Evolutionary conservation across 306 rosid species (phyloP).

Genomic region (Trifolium repens): DNA sequence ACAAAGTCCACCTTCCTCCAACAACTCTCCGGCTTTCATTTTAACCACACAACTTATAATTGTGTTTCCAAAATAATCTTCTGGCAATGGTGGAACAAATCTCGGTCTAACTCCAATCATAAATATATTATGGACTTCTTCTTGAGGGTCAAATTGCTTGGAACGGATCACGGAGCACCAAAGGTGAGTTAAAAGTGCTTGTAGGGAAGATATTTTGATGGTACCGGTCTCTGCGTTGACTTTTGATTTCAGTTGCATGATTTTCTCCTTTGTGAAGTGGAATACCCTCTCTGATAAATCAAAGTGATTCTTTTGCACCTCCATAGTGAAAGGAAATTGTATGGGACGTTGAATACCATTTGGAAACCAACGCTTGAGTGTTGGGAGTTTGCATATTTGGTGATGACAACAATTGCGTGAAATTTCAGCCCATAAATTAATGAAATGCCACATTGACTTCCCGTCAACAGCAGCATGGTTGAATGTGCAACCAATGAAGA

Average conservation of each 20-base stretch:
- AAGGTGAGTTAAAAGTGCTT: constrained; percentile 45
- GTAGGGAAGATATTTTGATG: constrained; percentile 48
- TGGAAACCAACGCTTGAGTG: not conserved
- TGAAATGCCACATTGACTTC: not conserved
- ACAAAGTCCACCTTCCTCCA: constrained; percentile 30
- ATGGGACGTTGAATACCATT: not conserved
- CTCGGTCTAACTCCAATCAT: constrained; percentile 38
- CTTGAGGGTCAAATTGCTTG: constrained; percentile 21
- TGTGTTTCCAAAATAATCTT: not conserved
- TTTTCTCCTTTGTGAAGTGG: constrained; percentile 39
- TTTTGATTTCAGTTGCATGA: constrained; percentile 41
- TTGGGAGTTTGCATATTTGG: not conserved
- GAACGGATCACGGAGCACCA: constrained; percentile 43
- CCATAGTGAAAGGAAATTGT: not conserved
- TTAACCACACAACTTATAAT: not conserved
- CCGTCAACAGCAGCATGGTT: not conserved
- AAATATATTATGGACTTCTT: constrained; percentile 28
- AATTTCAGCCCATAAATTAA: not conserved
- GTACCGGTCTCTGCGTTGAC: not conserved
- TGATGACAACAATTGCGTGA: no score
- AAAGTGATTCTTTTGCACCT: not conserved
- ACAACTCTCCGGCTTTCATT: not conserved
- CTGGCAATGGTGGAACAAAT: not conserved
- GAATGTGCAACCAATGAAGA: not conserved
- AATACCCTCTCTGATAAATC: constrained; percentile 22